Base-by-base conservation (phyloP, 2,329 filamentous ascomycete genomes). In the Aspergillus sp. region DNA sequence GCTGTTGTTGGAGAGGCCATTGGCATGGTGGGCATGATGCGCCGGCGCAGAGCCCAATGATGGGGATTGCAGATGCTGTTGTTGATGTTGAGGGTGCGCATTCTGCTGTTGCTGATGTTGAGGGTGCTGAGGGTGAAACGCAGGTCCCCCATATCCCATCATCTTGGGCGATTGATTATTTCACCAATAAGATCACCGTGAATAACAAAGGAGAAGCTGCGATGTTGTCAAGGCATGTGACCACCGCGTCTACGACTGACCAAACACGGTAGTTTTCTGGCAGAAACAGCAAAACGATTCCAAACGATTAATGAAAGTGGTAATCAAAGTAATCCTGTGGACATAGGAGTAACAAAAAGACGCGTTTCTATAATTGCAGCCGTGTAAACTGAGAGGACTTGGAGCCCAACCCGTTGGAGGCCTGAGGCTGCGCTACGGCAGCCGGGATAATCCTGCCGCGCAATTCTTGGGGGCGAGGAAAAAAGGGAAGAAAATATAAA, bases 61-160 rank as follows among this genome's bases (percentile, higher is more conserved):
- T 8, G 61, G 61, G 7, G 61, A 64, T 29, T 60, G 61, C 33
- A 60, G 49, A 34, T 60, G 61, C 12, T 57, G 59, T 38, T 53
- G 52, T 32, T 44, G 41, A 39, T 52, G 54, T 39, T 58, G 52
- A 4, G 37, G 41, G 10, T 53, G 55, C 26, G 36, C n/a, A 6
- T 11, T 11, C 33, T 46, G 49, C 35, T 54, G 56, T 26, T 56
- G 56, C 8, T 52, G 49, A 33, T 54, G 55, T 2, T 50, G 50
- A 43, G 52, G 51, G 29, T 56, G 58, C 31, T 58, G 56, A 34
- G 54, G 53, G 41, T 61, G 53, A 40, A 59, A 62, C 19, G 53
- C 49, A 42, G 59, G 59, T 43, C 60, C 59, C 41, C 59, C 59
- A 53, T 63, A 65, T 41, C 57, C 58, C 61, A 65, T 65, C 62